Evolutionary conservation across 129 eudicot genomes (phyloP), one percentile per base, ranked within the genome.

Genomic region (Helianthus tuberosus): DNA sequence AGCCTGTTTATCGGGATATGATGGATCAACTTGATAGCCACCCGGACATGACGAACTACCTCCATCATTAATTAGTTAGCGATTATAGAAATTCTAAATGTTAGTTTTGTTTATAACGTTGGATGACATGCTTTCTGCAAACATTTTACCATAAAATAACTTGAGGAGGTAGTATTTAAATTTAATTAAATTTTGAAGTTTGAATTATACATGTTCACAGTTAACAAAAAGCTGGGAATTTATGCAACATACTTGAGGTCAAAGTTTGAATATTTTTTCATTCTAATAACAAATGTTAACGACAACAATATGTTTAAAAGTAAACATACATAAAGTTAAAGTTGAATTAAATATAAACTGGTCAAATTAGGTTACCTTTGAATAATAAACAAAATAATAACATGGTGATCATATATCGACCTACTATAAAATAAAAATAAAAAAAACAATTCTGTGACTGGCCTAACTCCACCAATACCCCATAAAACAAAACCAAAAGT

Each of bases 341-440:
- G 64, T 59, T 5, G 3, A 61, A 61, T 58, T 9, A 5, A 60
- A 32, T 29, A 27, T 5, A 3, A 27, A 61, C 32, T 5, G 2
- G 66, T 61, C 66, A 61, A 61, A 61, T 29, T 61, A 29, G 66
- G 41, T 6, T 32, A 13, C 44, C 46, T 61, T 61, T 32, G 46
- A 61, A 32, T 13, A 29, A 61, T 61, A 32, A 32, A 61, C 44
- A 61, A 60, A 61, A 35, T 43, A 61, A 61, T 27, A 61, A 32
- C 44, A 60, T 61, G 46, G 66, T 20, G 23, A 20, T 61, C 66
- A 59, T 59, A 59, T 59, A 35, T 59, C 65, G 65, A 59, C 65
- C 65, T 5, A 27, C 65, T 16, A 61, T 12, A 61, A 61, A 32
- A 8, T 29, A 27, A 16, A 55, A 20, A 55, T 16, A 6, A 8